Evolutionary conservation across 225 moss, liverwort and hornwort genomes (phyloP), one percentile per base, ranked within the genome.

Genomic region (Polytrichum commune): DNA sequence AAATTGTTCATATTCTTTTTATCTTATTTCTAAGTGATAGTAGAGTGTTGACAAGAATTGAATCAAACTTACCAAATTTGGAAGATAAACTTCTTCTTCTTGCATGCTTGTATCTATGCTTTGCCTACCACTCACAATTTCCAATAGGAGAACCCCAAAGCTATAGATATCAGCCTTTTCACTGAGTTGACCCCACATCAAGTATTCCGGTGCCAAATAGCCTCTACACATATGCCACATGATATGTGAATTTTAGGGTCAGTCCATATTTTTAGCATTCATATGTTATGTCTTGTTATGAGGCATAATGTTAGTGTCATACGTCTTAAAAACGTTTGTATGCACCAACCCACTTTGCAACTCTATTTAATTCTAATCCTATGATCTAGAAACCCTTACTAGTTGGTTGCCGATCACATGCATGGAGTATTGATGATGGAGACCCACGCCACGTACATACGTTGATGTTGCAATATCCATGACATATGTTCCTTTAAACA

Each of bases 81-180:
- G 56, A n/a, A 72, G 61, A 72, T 58, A 35, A 20, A 63, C 66
- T 24, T 27, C 20, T 7, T 69, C 27, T 4, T 20, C 76, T 0
- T 60, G 13, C 55, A 56, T 63, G 61, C 26, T 60, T 8, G 46
- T 56, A 46, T 80, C 74, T 29, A 71, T 77, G 3, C 72, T 80
- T 8, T 74, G 74, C 8, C 27, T 65, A 0, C 80, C 76, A 71
- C 76, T 74, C 32, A 80, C 80, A 68, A 84, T 74, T 27, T 84
- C 84, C 54, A 84, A 30, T 1, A 84, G 66, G 33, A 84, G 54
- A 64, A 84, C 76, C 8, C 83, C 80, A 46, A 76, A 84, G 77
- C 83, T 80, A 27, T 19, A 84, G 38, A 84, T 74, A 54, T 84
- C 84, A 1, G 72, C 74, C 68, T 84, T 84, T 5, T 84, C 84